Evolutionary conservation across 179 eudicot genomes (phyloP).

Genomic region (Dionaea muscipula): DNA sequence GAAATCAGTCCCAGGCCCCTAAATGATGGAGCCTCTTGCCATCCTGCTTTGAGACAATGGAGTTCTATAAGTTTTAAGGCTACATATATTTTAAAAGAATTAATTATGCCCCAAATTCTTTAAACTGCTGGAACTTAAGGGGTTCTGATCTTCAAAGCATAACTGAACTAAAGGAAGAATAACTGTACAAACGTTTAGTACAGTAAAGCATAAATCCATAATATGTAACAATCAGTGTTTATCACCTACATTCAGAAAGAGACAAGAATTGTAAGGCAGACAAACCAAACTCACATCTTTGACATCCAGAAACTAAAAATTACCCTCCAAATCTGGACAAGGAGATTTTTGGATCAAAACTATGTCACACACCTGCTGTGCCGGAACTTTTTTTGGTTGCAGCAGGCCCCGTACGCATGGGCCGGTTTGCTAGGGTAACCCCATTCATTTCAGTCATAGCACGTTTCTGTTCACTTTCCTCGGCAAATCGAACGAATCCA

Average conservation of each 20-base stretch:
- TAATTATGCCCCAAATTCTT: conserved; percentile 30
- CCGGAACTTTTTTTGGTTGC: conserved; percentile 58
- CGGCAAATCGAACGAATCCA: conserved; percentile 83
- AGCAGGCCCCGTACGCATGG: conserved; percentile 94
- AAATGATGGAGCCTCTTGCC: conserved; percentile 65
- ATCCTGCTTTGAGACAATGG: conserved; percentile 86
- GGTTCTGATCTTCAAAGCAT: conserved; percentile 25
- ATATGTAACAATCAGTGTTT: no score
- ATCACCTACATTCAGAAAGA: neutral
- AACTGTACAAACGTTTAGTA: no score
- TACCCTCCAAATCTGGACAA: no score
- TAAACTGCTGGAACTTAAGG: conserved; percentile 40
- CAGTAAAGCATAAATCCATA: no score
- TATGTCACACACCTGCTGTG: conserved; percentile 28
- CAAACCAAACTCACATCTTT: conserved; percentile 7
- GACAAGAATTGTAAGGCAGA: neutral
- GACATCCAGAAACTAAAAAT: no score
- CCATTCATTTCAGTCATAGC: conserved; percentile 99
- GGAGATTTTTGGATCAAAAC: neutral
- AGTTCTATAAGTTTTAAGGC: conserved; percentile 45
- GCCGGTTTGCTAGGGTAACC: conserved; percentile 55
- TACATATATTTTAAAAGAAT: conserved; percentile 28
- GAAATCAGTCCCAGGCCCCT: conserved; percentile 96
- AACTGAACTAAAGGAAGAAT: conserved; percentile 14
- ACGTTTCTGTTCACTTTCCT: conserved; percentile 72